Evolutionary conservation across 2,329 filamentous ascomycete species (phyloP).

Genomic region (Lasiodiplodia citricola): DNA sequence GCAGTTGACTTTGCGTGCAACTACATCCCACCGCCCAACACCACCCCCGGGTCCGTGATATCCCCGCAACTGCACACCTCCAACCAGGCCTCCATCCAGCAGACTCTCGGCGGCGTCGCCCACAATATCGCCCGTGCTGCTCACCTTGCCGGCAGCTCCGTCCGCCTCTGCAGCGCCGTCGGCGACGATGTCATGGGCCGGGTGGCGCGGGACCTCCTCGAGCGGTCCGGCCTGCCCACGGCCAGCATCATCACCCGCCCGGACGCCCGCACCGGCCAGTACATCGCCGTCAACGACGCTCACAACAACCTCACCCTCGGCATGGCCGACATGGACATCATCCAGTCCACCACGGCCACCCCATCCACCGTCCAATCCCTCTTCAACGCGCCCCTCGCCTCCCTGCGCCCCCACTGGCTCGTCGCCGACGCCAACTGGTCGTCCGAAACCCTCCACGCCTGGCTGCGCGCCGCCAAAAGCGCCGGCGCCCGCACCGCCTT

Average conservation of each 20-base stretch:
- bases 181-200: constrained; percentile 80
- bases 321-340: constrained; percentile 94
- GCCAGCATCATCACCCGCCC: constrained; percentile 60
- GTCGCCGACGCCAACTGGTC: constrained; percentile 90
- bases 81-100: constrained; percentile 79
- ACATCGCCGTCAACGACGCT: constrained; percentile 85
- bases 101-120: constrained; percentile 88
- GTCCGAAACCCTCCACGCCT: constrained; percentile 66
- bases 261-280: constrained; percentile 77
- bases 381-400: constrained; percentile 56
- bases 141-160: constrained; percentile 68
- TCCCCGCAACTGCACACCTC: constrained; percentile 73
- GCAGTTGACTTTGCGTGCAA: constrained; percentile 89
- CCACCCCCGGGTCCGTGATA: constrained; percentile 42
- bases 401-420: constrained; percentile 67
- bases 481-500: constrained; percentile 70
- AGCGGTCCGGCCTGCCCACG: constrained; percentile 65
- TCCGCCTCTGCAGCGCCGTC: constrained; percentile 79
- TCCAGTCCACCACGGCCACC: constrained; percentile 54
- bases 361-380: constrained; percentile 35
- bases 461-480: constrained; percentile 67
- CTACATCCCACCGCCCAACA: constrained; percentile 59
- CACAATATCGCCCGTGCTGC: constrained; percentile 89
- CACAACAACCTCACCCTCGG: constrained; percentile 85
- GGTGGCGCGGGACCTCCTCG: constrained; percentile 71